phyloP scores from a whole-genome alignment of 2,329 filamentous ascomycete species.

The Alternaria alternata region DNA sequence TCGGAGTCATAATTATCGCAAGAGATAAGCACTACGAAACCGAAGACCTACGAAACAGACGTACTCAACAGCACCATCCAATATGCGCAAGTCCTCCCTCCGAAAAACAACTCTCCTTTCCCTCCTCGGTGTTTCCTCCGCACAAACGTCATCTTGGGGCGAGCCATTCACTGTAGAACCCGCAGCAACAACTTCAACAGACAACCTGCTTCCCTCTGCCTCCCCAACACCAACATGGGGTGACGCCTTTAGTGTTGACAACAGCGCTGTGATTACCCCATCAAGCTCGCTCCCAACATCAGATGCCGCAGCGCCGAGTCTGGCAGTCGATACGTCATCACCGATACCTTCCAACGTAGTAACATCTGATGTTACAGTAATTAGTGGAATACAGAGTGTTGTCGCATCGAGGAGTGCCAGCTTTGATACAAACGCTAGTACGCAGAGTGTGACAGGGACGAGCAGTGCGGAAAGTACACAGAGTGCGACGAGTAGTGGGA shows the following conservation, averaged over 20 bases:
- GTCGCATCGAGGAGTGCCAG: background rate
- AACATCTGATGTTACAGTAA: constrained; percentile 4
- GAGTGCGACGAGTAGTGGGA: constrained; percentile 4
- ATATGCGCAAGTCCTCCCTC: constrained; percentile 22
- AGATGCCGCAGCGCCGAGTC: background rate
- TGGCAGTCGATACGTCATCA: constrained; percentile 6
- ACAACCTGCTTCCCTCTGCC: constrained; percentile 5
- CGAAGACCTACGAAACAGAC: background rate
- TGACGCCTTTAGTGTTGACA: constrained; percentile 10
- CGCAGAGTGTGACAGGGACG: background rate
- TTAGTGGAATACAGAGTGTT: constrained; percentile 6
- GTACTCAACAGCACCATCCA: background rate
- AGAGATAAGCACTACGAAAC: background rate
- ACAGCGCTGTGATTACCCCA: constrained; percentile 1
- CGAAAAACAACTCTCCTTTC: constrained; percentile 19
- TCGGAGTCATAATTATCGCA: background rate
- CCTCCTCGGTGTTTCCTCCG: constrained; percentile 19
- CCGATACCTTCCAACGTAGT: background rate
- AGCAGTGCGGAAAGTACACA: background rate
- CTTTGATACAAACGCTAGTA: constrained; percentile 1
- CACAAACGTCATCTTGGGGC: constrained; percentile 24
- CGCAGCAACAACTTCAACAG: constrained; percentile 19
- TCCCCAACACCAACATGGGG: constrained; percentile 12
- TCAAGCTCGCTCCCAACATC: constrained; percentile 4
- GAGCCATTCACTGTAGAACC: constrained; percentile 26